Evolutionary conservation across 441 rosid genomes (phyloP), one percentile per base, ranked within the genome.

Genomic region (Corymbia citriodora): DNA sequence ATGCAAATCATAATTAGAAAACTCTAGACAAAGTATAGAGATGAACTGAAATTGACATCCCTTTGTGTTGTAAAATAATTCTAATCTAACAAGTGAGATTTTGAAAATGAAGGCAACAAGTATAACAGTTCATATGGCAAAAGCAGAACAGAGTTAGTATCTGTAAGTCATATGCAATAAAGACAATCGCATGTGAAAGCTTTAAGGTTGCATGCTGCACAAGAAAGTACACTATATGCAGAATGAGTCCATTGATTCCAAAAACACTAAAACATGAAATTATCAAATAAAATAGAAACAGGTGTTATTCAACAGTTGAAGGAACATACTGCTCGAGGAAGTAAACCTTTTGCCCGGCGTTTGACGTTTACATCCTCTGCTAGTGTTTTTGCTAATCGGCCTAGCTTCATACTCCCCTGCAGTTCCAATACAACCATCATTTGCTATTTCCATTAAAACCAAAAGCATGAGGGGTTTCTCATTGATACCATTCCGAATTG

Each of bases 371-470:
- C 99, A 90, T 91, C 96, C 25, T 93, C 94, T 31, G 98, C 99
- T 90, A 98, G 93, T 74, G 95, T 89, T 93, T 92, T 95, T 81
- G 99, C 97, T 90, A 97, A 93, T 91, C 99, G 92, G 79, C 94
- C 93, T 87, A 96, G 94, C 95, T 95, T 97, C 97, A 96, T 94
- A 54, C 96, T 94, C 50, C 99, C 99, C 99, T 97, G 94, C 74
- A 89, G 55, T 91, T 88, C 55, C 88, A 92, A 89, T 81, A 59
- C 55, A 55, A 59, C n/a, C 92, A 16, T 18, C 87, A 89, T 89
- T 89, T 90, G 54, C 68, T 54, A 55, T 40, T 55, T 82, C 83
- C 49, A 49, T 23, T 31, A 23, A 45, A 52, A 54, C 50, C 61
- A 81, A 88, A 90, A 57, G 23, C 88, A 65, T 65, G 40, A 88